Conservation (phyloP, 2,329 filamentous ascomycete species). For the Talaromyces sp. region DNA sequence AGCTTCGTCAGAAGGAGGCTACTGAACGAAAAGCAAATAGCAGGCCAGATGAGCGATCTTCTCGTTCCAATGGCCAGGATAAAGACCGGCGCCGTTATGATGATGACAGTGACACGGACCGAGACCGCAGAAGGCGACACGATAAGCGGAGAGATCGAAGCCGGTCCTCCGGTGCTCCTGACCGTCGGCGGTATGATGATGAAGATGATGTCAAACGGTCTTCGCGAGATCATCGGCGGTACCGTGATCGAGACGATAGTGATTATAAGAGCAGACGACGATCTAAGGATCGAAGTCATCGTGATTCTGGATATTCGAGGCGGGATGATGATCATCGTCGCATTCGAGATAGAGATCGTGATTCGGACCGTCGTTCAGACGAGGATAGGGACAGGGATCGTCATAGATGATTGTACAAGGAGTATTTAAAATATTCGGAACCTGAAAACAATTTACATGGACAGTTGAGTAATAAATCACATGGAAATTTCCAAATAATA, state of each 20-base stretch:
- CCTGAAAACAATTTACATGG: background rate
- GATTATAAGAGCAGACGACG: constrained; percentile 28
- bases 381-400: constrained; percentile 22
- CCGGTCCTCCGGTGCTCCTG: constrained; percentile 18
- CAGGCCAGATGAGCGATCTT: constrained; percentile 40
- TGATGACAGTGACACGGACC: constrained; percentile 26
- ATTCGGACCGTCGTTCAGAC: constrained; percentile 25
- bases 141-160: constrained; percentile 35
- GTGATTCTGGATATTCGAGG: constrained; percentile 12
- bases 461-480: background rate
- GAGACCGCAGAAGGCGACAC: constrained; percentile 35
- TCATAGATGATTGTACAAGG: constrained; percentile 28
- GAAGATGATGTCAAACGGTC: constrained; percentile 25
- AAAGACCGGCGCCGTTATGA: constrained; percentile 32
- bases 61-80: constrained; percentile 24
- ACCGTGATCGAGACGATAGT: constrained; percentile 30
- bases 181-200: constrained; percentile 39
- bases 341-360: constrained; percentile 29
- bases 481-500: background rate
- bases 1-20: constrained; percentile 49
- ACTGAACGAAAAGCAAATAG: constrained; percentile 47
- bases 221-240: constrained; percentile 21
- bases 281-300: constrained; percentile 22
- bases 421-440: background rate
- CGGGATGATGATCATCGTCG: constrained; percentile 19